phyloP scores from a whole-genome alignment of 2,329 filamentous ascomycete genomes.

The Fonsecaea monophora region DNA sequence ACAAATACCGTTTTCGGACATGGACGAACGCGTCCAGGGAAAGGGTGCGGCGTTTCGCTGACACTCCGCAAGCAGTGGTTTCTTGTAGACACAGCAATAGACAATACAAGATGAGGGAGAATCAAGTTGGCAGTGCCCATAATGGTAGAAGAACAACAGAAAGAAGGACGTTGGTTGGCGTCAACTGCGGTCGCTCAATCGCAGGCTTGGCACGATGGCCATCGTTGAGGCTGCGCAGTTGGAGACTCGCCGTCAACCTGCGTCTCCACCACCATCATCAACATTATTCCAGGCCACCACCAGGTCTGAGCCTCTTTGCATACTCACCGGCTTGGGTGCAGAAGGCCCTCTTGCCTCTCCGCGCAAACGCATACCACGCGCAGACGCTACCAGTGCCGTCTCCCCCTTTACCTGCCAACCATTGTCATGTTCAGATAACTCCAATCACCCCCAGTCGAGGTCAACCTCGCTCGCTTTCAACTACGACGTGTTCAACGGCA shows the following conservation, averaged over 20 bases:
- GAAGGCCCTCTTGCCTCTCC: constrained; percentile 25
- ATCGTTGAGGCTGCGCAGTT: not conserved
- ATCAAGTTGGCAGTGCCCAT: not conserved
- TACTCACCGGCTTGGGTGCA: constrained; percentile 30
- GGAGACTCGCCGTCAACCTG: not conserved
- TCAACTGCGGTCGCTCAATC: not conserved
- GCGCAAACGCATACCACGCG: constrained; percentile 27
- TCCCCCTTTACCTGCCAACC: constrained; percentile 15
- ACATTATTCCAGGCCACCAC: not conserved
- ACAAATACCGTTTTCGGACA: constrained; percentile 14
- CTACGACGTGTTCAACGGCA: constrained; percentile 26
- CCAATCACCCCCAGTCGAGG: constrained; percentile 21
- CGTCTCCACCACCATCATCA: constrained; percentile 11
- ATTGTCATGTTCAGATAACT: constrained; percentile 29
- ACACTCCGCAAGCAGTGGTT: not conserved
- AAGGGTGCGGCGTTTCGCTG: not conserved
- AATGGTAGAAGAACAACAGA: not conserved
- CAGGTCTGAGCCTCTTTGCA: constrained; percentile 6
- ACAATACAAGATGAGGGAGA: not conserved
- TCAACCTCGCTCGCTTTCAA: constrained; percentile 34
- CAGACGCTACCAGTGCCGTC: constrained; percentile 21
- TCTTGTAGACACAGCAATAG: not conserved
- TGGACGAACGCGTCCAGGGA: not conserved
- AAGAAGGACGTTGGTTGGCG: not conserved
- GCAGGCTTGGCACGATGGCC: constrained; percentile 12